Evolutionary conservation across 2,329 filamentous ascomycete species (phyloP), one percentile per base, ranked within the genome.

Genomic region (Aspergillus tanneri): DNA sequence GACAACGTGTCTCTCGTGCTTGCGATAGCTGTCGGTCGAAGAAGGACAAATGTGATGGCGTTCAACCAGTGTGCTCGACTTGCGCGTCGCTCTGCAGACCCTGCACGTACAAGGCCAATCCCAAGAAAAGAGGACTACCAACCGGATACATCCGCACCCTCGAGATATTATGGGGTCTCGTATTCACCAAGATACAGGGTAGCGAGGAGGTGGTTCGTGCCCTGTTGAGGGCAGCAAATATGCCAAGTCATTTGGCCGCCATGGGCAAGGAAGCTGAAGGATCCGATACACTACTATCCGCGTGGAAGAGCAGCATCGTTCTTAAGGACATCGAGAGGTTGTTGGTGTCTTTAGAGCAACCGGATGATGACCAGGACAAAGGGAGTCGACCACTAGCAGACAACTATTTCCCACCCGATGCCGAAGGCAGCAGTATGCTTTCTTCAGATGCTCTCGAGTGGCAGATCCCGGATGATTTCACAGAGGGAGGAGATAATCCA

Each of bases 71-170:
- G 11, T 90, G 86, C 64, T 82, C 80, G 38, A 84, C 84, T 2
- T 90, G 87, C 69, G 75, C 77, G 5, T 73, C 79, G 4, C 80
- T 85, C 51, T 81, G 79, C 45, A 77, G 86, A 40, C 66, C 75
- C 25, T 91, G 88, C 65, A 84, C 84, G 12, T 91, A 90, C 65
- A 82, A 86, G 52, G 79, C 85, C 45, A 83, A 82, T 45, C 83
- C 85, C 6, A 89, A 88, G 68, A 90, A 90, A 66, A 78, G 87
- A 54, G 87, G 88, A 3, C 82, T 91, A 9, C 87, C 87, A 58
- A 87, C 87, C n/a, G 87, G 88, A 12, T 90, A 90, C 61, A 85
- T 91, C 46, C 80, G 86, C 25, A 86, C 85, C 0, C 73, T 91
- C 14, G 87, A 91, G 66, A 68, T 87, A 35, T 79, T 84, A 8